phyloP scores from a whole-genome alignment of 2,329 filamentous ascomycete genomes.

The Clonostachys solani region DNA sequence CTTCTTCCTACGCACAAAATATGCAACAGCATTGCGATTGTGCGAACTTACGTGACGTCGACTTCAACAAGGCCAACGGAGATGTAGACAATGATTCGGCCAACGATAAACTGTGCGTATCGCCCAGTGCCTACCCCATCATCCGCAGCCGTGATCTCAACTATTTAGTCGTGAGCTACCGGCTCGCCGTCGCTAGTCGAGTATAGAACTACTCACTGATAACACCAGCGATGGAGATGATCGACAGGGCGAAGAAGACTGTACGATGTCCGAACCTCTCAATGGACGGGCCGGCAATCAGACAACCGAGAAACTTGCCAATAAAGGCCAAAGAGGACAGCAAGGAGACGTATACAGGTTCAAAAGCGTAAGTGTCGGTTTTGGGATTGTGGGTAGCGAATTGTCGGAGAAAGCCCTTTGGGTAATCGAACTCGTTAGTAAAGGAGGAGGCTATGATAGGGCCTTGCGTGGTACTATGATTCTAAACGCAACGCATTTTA shows the following conservation, averaged over 20 bases:
- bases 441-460: too few relatives aligned
- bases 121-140: constrained; percentile 6
- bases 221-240: background rate
- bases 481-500: background rate
- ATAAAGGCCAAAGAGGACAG: background rate
- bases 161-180: background rate
- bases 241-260: background rate
- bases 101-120: constrained; percentile 8
- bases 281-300: background rate
- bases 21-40: too few relatives aligned
- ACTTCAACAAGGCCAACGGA: constrained; percentile 11
- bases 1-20: too few relatives aligned
- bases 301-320: background rate
- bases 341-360: background rate
- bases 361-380: background rate
- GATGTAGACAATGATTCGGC: constrained; percentile 9
- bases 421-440: too few relatives aligned
- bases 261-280: background rate
- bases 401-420: background rate
- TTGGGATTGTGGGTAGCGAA: background rate
- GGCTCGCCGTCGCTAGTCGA: too few relatives aligned
- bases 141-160: constrained; percentile 1
- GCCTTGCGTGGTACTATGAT: too few relatives aligned
- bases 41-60: background rate
- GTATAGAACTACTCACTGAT: background rate